These are phyloP conservation scores for Sugiyamaella smithiae DNA, from an alignment of 805 yeast genomes.

Conservation along the genomic window DNA sequence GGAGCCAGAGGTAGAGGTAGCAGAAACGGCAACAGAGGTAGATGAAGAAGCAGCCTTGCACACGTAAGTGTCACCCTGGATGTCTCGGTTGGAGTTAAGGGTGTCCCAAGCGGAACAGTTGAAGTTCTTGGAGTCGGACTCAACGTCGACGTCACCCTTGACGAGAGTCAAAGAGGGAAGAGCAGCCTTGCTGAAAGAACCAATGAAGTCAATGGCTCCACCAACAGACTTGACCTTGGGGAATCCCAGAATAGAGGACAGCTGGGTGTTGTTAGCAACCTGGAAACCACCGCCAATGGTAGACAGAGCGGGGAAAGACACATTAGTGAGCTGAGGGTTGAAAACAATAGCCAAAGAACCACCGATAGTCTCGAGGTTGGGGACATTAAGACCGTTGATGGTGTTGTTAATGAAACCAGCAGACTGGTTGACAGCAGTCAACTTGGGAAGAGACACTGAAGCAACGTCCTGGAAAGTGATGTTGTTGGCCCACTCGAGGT, in stretches of 20 bases:
- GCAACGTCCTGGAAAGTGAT: slow-evolving; percentile 78
- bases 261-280: slow-evolving; percentile 77
- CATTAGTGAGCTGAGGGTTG: slow-evolving; percentile 66
- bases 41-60: slow-evolving; percentile 35
- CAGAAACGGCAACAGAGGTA: slow-evolving; percentile 14
- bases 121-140: slow-evolving; percentile 66
- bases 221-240: slow-evolving; percentile 67
- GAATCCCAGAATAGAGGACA: slow-evolving; percentile 68
- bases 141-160: slow-evolving; percentile 87
- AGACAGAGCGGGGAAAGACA: slow-evolving; percentile 68
- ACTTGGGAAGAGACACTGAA: slow-evolving; percentile 65
- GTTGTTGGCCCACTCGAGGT: slow-evolving; percentile 82
- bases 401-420: slow-evolving; percentile 75
- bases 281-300: slow-evolving; percentile 90
- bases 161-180: slow-evolving; percentile 72
- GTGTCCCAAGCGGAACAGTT: slow-evolving; percentile 75
- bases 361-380: slow-evolving; percentile 63
- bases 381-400: slow-evolving; percentile 39
- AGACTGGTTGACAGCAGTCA: slow-evolving; percentile 74
- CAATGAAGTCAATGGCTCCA: slow-evolving; percentile 83
- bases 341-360: slow-evolving; percentile 72
- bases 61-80: slow-evolving; percentile 82
- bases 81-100: slow-evolving; percentile 71
- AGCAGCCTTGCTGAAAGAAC: slow-evolving; percentile 77
- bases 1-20: slow-evolving; percentile 12